A percentile compares a stretch with the other conserved stretches of the same genome.
These are phyloP conservation scores for Petunia axillaris DNA, from an alignment of 257 asterid species.

Conservation along the genomic window DNA sequence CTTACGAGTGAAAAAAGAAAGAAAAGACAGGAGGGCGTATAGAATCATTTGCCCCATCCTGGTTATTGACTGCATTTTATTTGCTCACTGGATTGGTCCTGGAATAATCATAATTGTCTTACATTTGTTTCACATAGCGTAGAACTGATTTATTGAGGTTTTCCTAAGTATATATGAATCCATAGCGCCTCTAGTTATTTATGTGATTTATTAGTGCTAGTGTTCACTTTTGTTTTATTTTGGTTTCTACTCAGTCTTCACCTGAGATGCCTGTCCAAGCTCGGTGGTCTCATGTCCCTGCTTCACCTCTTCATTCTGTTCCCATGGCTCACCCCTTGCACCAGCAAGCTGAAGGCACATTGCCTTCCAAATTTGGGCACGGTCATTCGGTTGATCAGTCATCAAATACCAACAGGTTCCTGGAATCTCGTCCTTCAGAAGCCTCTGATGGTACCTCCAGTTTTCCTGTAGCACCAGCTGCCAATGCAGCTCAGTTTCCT, in stretches of 20 bases:
- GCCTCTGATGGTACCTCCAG: constrained; percentile 49
- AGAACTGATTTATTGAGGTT: neutral
- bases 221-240: constrained; percentile 8
- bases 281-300: constrained; percentile 80
- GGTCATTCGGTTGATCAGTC: constrained; percentile 59
- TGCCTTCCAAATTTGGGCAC: constrained; percentile 61
- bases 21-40: constrained; percentile 14
- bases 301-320: constrained; percentile 61
- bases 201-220: constrained; percentile 13
- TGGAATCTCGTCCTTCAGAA: constrained; percentile 58
- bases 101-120: neutral
- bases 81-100: neutral
- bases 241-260: constrained; percentile 51
- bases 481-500: constrained; percentile 50
- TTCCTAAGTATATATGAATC: neutral
- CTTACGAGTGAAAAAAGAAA: no score
- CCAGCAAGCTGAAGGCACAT: constrained; percentile 59
- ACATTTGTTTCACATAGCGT: neutral
- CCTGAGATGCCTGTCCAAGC: constrained; percentile 77
- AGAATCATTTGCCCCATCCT: neutral
- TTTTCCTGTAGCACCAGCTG: constrained; percentile 44
- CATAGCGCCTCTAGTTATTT: neutral
- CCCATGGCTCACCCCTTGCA: constrained; percentile 69
- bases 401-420: constrained; percentile 47
- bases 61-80: neutral